phyloP scores from a whole-genome alignment of 176 grass and related monocot genomes.

The Hsuehochloa calcarea region DNA sequence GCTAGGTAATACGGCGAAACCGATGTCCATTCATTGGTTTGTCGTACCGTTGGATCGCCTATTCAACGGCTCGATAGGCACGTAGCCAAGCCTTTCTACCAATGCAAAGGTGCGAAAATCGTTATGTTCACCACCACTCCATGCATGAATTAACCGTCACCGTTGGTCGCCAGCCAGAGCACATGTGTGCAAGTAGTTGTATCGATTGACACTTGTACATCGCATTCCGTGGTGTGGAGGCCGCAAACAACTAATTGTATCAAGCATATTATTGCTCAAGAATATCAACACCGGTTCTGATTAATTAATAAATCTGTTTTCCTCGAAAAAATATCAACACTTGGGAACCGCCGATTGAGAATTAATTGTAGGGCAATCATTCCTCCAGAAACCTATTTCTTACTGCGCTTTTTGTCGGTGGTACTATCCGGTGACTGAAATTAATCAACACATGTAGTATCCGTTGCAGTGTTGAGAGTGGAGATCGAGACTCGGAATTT shows the following conservation, averaged over 20 bases:
- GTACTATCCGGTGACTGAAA: background rate
- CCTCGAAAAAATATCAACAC: background rate
- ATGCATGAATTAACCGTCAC: background rate
- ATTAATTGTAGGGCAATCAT: too few species aligned
- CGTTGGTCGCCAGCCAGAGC: background rate
- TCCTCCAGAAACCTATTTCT: too few species aligned
- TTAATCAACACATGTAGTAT: background rate
- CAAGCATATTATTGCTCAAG: too few species aligned
- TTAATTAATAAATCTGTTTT: too few species aligned
- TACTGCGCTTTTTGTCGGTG: too few species aligned
- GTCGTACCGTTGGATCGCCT: background rate
- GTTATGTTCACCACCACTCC: background rate
- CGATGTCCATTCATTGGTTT: constrained; percentile 6
- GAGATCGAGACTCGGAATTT: background rate
- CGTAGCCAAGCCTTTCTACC: background rate
- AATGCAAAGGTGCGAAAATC: background rate
- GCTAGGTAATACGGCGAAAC: background rate
- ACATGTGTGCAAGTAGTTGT: background rate
- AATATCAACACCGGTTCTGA: too few species aligned
- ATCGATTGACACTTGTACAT: too few species aligned
- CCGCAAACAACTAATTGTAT: too few species aligned
- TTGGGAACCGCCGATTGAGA: too few species aligned
- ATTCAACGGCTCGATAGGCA: background rate
- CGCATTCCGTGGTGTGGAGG: too few species aligned
- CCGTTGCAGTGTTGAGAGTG: background rate